Percentiles rank a stretch among this genome's conserved stretches.
phyloP scores from a whole-genome alignment of 2,329 filamentous ascomycete genomes.

The Fusarium sp. region DNA sequence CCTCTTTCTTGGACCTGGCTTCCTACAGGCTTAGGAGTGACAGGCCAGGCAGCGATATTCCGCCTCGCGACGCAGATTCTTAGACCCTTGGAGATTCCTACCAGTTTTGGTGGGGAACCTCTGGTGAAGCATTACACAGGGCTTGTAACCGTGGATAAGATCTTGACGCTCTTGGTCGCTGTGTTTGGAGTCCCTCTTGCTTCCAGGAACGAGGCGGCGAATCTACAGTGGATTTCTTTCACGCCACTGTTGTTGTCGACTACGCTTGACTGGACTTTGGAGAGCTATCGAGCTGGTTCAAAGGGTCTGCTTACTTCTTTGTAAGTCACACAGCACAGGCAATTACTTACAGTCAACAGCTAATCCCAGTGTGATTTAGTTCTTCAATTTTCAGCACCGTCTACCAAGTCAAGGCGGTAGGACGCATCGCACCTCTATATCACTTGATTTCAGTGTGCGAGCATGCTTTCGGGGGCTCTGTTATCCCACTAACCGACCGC shows the following conservation, averaged over 20 bases:
- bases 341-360: rapidly evolving
- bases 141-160: neutral
- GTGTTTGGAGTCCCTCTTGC: neutral
- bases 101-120: neutral
- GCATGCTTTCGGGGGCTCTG: rapidly evolving
- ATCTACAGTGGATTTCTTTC: neutral
- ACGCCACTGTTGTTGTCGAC: neutral
- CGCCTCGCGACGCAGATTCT: neutral
- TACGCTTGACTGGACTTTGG: slow-evolving; percentile 3
- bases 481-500: rapidly evolving
- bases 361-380: neutral
- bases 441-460: neutral
- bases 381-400: neutral
- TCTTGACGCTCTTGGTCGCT: neutral
- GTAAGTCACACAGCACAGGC: too few species aligned
- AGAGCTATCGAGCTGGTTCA: neutral
- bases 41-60: neutral
- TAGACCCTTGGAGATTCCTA: rapidly evolving
- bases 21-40: rapidly evolving
- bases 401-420: neutral
- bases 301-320: neutral
- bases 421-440: neutral
- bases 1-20: neutral
- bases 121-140: neutral
- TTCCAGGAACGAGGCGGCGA: rapidly evolving